Conservation (phyloP, 495 filamentous ascomycete species). For the Neurospora terricola region DNA sequence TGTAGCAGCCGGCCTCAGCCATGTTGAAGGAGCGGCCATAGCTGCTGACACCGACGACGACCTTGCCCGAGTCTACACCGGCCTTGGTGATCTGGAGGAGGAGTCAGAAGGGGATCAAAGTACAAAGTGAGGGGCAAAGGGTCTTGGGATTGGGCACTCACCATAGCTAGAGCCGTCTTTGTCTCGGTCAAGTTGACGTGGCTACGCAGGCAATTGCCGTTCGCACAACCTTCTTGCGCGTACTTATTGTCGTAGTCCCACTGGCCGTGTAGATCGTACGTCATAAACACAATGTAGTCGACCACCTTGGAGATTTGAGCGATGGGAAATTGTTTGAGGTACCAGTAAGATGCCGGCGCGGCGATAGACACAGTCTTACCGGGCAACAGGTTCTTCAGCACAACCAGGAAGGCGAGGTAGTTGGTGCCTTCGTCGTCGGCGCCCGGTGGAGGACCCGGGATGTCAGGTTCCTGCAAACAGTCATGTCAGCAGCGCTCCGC, state of each 20-base stretch:
- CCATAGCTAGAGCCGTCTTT: conserved; percentile 26
- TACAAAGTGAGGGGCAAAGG: neutral
- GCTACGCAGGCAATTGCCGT: conserved; percentile 29
- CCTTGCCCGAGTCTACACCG: conserved; percentile 30
- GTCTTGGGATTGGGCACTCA: neutral
- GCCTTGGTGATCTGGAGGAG: conserved; percentile 33
- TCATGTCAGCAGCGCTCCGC: neutral
- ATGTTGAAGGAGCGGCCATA: conserved; percentile 31
- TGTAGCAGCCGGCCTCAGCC: conserved; percentile 3
- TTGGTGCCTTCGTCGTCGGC: conserved; percentile 8
- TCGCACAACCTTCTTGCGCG: conserved; percentile 18
- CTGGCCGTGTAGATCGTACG: conserved; percentile 21
- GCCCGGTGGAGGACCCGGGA: conserved; percentile 14
- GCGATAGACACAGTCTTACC: conserved; percentile 20
- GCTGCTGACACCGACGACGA: conserved; percentile 26
- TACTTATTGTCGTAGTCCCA: conserved; percentile 11
- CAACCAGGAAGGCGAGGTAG: conserved; percentile 14
- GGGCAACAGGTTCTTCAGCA: conserved; percentile 8
- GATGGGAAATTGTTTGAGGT: conserved; percentile 21
- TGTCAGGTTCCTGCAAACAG: conserved; percentile 13
- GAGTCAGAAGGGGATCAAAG: neutral
- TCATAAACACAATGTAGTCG: conserved; percentile 26
- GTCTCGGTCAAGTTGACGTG: conserved; percentile 39
- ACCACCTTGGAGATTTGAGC: conserved; percentile 11
- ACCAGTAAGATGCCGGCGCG: conserved; percentile 22